These are phyloP conservation scores for Sclerotinia sclerotiorum DNA, from an alignment of 2,329 filamentous ascomycete genomes.

Conservation along the genomic window DNA sequence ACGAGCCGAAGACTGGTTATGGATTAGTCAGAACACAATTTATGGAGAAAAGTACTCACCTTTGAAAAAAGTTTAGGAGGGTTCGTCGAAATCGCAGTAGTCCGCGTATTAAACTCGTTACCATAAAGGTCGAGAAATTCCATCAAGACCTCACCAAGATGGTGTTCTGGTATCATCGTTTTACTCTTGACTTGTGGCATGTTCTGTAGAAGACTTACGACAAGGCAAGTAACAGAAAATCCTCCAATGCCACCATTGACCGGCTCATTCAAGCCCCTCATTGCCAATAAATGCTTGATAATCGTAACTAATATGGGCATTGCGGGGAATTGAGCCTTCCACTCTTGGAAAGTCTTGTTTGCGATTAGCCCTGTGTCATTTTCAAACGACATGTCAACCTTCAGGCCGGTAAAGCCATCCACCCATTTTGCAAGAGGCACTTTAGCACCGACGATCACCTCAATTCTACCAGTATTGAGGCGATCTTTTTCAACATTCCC, in stretches of 20 bases:
- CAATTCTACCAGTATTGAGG: slow-evolving; percentile 61
- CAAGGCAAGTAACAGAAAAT: slow-evolving; percentile 90
- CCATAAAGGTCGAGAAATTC: slow-evolving; percentile 91
- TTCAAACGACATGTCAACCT: slow-evolving; percentile 93
- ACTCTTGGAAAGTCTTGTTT: slow-evolving; percentile 74
- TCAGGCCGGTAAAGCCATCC: slow-evolving; percentile 73
- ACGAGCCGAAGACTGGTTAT: slow-evolving; percentile 26
- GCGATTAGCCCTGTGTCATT: slow-evolving; percentile 80
- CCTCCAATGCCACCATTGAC: slow-evolving; percentile 88
- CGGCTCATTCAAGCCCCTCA: slow-evolving; percentile 89
- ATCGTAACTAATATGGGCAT: slow-evolving; percentile 85
- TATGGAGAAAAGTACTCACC: slow-evolving; percentile 48
- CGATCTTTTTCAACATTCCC: slow-evolving; percentile 55
- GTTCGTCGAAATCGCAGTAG: slow-evolving; percentile 71
- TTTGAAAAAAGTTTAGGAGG: slow-evolving; percentile 76
- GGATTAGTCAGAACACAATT: slow-evolving; percentile 19
- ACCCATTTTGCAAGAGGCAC: slow-evolving; percentile 93
- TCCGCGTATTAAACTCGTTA: slow-evolving; percentile 69
- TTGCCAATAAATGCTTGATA: slow-evolving; percentile 88
- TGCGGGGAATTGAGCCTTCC: slow-evolving; percentile 76
- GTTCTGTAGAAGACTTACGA: slow-evolving; percentile 82
- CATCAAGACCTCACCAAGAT: slow-evolving; percentile 79
- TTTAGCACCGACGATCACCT: slow-evolving; percentile 71
- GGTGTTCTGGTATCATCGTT: slow-evolving; percentile 58
- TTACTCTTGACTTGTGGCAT: slow-evolving; percentile 68